Percentiles rank a stretch among this genome's conserved stretches.
phyloP scores from a whole-genome alignment of 176 grass and related monocot species.

The Triticum turgidum region DNA sequence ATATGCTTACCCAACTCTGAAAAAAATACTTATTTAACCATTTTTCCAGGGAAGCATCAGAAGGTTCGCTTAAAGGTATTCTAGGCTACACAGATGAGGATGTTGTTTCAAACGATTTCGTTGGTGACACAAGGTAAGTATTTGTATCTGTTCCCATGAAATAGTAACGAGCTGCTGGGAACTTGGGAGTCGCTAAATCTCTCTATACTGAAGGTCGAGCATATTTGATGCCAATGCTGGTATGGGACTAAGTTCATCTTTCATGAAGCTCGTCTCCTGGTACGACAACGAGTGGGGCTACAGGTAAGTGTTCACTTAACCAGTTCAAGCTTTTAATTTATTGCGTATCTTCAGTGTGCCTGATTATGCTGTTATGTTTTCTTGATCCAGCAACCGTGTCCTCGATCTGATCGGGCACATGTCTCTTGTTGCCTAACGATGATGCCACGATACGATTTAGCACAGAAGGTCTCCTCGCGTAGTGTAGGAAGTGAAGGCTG shows the following conservation, averaged over 20 bases:
- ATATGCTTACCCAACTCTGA: neutral
- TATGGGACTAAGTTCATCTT: constrained; percentile 72
- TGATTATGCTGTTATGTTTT: neutral
- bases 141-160: neutral
- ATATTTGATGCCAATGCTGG: constrained; percentile 92
- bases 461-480: neutral
- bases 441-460: neutral
- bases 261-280: constrained; percentile 92
- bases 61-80: constrained; percentile 74
- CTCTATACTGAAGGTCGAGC: constrained; percentile 51
- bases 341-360: neutral
- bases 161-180: neutral
- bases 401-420: constrained; percentile 87
- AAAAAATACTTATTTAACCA: neutral
- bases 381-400: constrained; percentile 65
- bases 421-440: constrained; percentile 54
- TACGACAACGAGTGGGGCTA: constrained; percentile 97
- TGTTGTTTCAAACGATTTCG: constrained; percentile 88
- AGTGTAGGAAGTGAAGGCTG: constrained; percentile 26
- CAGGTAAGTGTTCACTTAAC: constrained; percentile 37
- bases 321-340: neutral
- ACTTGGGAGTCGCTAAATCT: neutral
- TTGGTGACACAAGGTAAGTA: constrained; percentile 66
- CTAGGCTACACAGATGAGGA: constrained; percentile 91
- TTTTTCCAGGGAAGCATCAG: constrained; percentile 67